These are phyloP conservation scores for Nothophytophthora sp. DNA, from an alignment of 352 stramenopile species.

Conservation along the genomic window DNA sequence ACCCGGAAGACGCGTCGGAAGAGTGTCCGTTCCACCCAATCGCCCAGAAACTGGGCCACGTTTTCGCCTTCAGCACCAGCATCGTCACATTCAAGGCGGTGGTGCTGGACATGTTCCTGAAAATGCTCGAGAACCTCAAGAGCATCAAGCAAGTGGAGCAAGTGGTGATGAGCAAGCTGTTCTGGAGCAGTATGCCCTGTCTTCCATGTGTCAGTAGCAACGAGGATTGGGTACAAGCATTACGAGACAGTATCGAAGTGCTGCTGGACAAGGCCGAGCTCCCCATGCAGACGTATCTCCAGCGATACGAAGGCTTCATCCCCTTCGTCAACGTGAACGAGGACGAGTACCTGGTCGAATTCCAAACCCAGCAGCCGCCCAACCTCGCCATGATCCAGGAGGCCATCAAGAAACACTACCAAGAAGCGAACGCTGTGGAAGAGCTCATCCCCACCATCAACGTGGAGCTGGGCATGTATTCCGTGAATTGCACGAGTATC, in stretches of 20 bases:
- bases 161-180: slow-evolving; percentile 94
- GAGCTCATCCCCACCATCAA: slow-evolving; percentile 56
- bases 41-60: slow-evolving; percentile 40
- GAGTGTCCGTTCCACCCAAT: slow-evolving; percentile 53
- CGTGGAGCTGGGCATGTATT: slow-evolving; percentile 86
- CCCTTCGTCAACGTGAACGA: slow-evolving; percentile 91
- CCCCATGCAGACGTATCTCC: slow-evolving; percentile 78
- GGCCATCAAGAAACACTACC: slow-evolving; percentile 75
- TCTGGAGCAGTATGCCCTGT: slow-evolving; percentile 93
- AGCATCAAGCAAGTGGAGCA: slow-evolving; percentile 90
- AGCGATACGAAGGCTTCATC: slow-evolving; percentile 84
- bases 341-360: slow-evolving; percentile 77
- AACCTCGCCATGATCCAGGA: slow-evolving; percentile 76
- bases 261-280: slow-evolving; percentile 61
- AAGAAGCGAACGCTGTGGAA: slow-evolving; percentile 58
- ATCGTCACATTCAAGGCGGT: slow-evolving; percentile 59
- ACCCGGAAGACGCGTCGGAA: slow-evolving; percentile 67
- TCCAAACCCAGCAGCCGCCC: slow-evolving; percentile 71
- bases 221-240: slow-evolving; percentile 80
- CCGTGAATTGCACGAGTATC: slow-evolving; percentile 72
- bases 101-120: slow-evolving; percentile 74
- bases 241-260: slow-evolving; percentile 59
- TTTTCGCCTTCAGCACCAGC: slow-evolving; percentile 74
- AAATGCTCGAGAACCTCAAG: slow-evolving; percentile 81
- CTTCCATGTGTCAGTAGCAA: slow-evolving; percentile 81